A percentile compares a stretch with the other conserved stretches of the same genome.
These are phyloP conservation scores for Brassica napus DNA, from an alignment of 345 rosid genomes.

Conservation along the genomic window DNA sequence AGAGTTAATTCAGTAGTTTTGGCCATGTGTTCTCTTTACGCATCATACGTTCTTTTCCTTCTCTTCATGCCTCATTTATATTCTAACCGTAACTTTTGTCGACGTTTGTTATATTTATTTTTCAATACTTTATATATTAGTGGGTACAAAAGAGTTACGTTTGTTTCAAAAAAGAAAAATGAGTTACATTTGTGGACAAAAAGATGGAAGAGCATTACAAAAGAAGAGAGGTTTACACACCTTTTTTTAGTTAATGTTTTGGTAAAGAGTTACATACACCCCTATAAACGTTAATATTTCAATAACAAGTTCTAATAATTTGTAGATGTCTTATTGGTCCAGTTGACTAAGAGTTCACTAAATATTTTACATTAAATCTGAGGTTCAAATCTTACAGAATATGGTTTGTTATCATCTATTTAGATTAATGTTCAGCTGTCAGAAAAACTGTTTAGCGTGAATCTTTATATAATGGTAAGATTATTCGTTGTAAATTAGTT, in stretches of 20 bases:
- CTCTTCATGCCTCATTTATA: constrained; percentile 14
- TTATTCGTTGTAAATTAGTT: not conserved
- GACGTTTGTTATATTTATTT: not conserved
- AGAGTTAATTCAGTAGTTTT: constrained; percentile 4
- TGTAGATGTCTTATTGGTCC: not conserved
- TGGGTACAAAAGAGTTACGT: constrained; percentile 29
- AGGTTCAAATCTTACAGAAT: not conserved
- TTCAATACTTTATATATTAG: not conserved
- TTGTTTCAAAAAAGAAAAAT: constrained; percentile 12
- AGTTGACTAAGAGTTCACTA: not conserved
- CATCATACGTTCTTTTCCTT: constrained; percentile 14
- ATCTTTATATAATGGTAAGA: not conserved
- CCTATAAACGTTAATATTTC: not conserved
- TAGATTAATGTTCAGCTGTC: not conserved
- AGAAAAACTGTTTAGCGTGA: not conserved
- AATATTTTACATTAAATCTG: not conserved
- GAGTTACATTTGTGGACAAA: constrained; percentile 17
- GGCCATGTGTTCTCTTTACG: constrained; percentile 29
- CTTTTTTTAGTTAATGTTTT: not conserved
- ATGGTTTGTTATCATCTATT: not conserved
- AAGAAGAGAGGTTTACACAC: not conserved
- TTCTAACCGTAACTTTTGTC: constrained; percentile 36
- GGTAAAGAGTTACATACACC: constrained; percentile 1
- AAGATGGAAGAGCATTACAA: constrained; percentile 6
- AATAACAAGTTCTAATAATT: not conserved